Evolutionary conservation across 805 yeast genomes (phyloP).

Genomic region (Ogataea naganishii): DNA sequence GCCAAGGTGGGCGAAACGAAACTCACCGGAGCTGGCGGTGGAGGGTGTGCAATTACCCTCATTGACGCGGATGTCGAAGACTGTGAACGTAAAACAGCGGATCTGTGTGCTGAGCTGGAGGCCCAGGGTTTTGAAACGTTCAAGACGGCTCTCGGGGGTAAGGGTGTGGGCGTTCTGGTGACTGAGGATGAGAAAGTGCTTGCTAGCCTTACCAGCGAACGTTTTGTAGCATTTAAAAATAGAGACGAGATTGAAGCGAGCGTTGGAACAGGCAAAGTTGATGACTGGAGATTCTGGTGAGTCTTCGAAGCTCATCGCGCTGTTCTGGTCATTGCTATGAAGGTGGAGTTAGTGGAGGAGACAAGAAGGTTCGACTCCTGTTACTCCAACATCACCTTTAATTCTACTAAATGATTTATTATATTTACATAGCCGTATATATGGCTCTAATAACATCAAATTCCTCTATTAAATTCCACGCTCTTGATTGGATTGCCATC

Average conservation of each 20-base stretch:
- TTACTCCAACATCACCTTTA: too few relatives aligned
- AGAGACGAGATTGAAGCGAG: slow-evolving; percentile 40
- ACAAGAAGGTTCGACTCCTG: too few relatives aligned
- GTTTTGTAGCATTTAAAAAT: slow-evolving; percentile 28
- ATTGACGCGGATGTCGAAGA: slow-evolving; percentile 38
- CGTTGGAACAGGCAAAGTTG: slow-evolving; percentile 33
- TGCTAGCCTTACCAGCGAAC: slow-evolving; percentile 19
- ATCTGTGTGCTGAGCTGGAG: slow-evolving; percentile 28
- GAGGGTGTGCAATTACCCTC: slow-evolving; percentile 94
- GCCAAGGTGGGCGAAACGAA: slow-evolving; percentile 76
- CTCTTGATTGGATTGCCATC: slow-evolving; percentile 47
- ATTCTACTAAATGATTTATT: too few relatives aligned
- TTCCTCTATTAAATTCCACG: slow-evolving; percentile 91
- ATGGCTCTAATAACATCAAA: slow-evolving; percentile 32
- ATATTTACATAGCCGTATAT: too few relatives aligned
- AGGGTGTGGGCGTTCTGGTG: slow-evolving; percentile 62
- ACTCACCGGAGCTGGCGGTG: slow-evolving; percentile 98
- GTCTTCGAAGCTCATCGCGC: too few relatives aligned
- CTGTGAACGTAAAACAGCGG: slow-evolving; percentile 21
- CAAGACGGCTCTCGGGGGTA: slow-evolving; percentile 80
- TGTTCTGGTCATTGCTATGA: too few relatives aligned
- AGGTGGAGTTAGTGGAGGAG: too few relatives aligned
- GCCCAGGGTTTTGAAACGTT: slow-evolving; percentile 60
- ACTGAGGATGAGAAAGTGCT: slow-evolving; percentile 5
- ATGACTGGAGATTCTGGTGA: slow-evolving; percentile 59